These are phyloP conservation scores for Boletus rubescentipes DNA, from an alignment of 768 basidiomycete species.

Conservation along the genomic window DNA sequence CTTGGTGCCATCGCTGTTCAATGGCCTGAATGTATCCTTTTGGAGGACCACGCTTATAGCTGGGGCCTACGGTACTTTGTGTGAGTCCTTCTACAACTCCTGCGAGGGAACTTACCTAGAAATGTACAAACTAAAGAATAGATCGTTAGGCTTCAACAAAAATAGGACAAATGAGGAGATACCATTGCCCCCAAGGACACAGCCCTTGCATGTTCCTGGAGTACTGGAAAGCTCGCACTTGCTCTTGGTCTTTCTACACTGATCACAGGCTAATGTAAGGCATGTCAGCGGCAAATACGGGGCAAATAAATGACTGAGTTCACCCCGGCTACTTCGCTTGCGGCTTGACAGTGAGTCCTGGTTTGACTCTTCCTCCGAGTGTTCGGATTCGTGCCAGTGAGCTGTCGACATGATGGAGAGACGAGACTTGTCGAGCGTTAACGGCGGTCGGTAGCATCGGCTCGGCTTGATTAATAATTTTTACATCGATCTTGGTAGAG, in stretches of 20 bases:
- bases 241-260: constrained; percentile 85
- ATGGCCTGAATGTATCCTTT: constrained; percentile 94
- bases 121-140: constrained; percentile 59
- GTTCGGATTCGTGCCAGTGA: constrained; percentile 59
- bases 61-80: constrained; percentile 51
- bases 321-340: constrained; percentile 68
- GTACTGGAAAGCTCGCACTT: constrained; percentile 67
- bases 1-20: constrained; percentile 88
- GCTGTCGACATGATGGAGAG: constrained; percentile 27
- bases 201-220: constrained; percentile 61
- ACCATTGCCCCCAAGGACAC: constrained; percentile 56
- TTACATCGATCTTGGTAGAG: constrained; percentile 5
- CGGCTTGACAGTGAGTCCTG: constrained; percentile 44
- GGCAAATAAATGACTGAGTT: constrained; percentile 3
- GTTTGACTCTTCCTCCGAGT: constrained; percentile 54
- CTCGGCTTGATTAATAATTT: constrained; percentile 10
- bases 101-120: constrained; percentile 41
- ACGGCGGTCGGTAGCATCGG: neutral
- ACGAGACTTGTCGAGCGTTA: constrained; percentile 1
- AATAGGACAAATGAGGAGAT: constrained; percentile 17
- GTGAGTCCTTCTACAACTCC: neutral
- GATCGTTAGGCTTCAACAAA: constrained; percentile 10
- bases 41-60: constrained; percentile 80
- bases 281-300: constrained; percentile 13
- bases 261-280: constrained; percentile 66